A percentile compares a stretch with the other conserved stretches of the same genome.
Conservation (phyloP, 176 grass and related monocot genomes). For the Lolium perenne region DNA sequence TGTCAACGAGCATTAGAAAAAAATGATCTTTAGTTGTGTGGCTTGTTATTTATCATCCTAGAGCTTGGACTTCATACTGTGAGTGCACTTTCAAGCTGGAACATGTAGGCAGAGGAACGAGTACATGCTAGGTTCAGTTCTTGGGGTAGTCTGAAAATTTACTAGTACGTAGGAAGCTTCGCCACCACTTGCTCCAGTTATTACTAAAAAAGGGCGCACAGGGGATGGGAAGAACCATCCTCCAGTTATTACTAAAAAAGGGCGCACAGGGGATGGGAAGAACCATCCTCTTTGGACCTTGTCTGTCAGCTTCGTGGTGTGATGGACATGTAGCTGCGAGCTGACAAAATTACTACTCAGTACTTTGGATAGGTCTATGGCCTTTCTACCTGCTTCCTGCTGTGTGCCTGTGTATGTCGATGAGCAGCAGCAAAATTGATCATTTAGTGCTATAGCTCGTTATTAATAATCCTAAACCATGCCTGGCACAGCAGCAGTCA, state of each 20-base stretch:
- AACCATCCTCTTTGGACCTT: background rate
- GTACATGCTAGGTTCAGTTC: slow-evolving; percentile 21
- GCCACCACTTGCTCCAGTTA: background rate
- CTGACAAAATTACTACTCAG: background rate
- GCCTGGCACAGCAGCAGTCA: background rate
- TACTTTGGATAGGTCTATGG: background rate
- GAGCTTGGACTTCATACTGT: background rate
- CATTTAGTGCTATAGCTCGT: background rate
- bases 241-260: background rate
- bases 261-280: background rate
- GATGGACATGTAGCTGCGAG: background rate
- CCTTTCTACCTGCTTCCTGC: background rate
- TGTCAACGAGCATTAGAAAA: background rate
- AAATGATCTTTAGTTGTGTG: background rate
- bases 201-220: background rate
- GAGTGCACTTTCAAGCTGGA: background rate
- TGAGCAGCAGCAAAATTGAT: background rate
- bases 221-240: background rate
- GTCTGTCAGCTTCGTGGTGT: slow-evolving; percentile 5
- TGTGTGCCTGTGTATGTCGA: background rate
- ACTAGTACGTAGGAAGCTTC: background rate
- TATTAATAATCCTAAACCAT: background rate
- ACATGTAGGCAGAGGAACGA: background rate
- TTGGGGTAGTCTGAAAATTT: background rate
- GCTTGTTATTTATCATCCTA: background rate